These are phyloP conservation scores for Metschnikowia koreensis DNA, from an alignment of 805 yeast species.

Conservation along the genomic window DNA sequence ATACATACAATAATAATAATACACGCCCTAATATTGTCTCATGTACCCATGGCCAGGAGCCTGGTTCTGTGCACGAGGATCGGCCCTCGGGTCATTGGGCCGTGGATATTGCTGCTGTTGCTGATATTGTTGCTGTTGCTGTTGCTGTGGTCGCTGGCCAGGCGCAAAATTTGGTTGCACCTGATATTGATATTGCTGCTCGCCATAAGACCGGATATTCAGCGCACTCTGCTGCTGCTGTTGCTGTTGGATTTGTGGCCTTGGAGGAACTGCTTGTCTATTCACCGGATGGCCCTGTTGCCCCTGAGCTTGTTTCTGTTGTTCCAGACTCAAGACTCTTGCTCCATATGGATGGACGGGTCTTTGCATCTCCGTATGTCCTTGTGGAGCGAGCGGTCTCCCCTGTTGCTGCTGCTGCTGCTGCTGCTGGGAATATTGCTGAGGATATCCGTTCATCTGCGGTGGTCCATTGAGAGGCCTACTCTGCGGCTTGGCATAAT, in stretches of 20 bases:
- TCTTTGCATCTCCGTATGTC: neutral
- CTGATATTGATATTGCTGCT: constrained; percentile 13
- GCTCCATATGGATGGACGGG: constrained; percentile 3
- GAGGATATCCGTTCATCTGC: too few species aligned
- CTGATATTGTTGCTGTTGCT: neutral
- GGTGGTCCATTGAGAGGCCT: neutral
- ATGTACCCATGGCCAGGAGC: constrained; percentile 2
- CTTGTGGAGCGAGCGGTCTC: neutral
- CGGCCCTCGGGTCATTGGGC: neutral
- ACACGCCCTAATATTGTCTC: constrained; percentile 4
- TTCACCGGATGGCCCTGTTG: constrained; percentile 1
- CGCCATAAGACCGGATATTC: constrained; percentile 10
- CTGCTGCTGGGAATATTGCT: constrained; percentile 1
- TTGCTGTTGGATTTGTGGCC: constrained; percentile 4
- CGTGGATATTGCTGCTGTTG: constrained; percentile 8
- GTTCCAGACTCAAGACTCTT: neutral
- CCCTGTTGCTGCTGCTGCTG: constrained; percentile 3
- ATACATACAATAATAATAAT: neutral
- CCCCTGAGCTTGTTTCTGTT: neutral
- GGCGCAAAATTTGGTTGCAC: constrained; percentile 8
- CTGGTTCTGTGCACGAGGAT: constrained; percentile 1
- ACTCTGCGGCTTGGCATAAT: neutral
- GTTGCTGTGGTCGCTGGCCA: constrained; percentile 2
- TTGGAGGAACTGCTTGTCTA: constrained; percentile 3
- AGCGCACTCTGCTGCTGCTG: constrained; percentile 6